Conservation (phyloP, 257 asterid species). For the Echites panduratus region DNA sequence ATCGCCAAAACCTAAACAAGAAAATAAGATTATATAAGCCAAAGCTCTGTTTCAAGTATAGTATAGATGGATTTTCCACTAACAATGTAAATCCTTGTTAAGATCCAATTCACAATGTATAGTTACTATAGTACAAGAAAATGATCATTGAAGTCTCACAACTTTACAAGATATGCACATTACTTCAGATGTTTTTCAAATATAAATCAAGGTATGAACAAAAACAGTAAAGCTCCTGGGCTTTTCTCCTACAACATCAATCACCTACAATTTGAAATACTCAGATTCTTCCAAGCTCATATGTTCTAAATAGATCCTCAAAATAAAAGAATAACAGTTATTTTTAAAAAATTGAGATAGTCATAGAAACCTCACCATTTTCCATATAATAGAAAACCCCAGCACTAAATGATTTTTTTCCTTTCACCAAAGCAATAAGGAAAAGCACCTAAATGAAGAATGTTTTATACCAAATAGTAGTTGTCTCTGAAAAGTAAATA, state of each 20-base stretch:
- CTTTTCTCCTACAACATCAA: background rate
- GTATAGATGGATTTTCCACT: background rate
- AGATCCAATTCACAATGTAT: background rate
- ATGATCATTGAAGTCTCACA: background rate
- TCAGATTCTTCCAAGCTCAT: background rate
- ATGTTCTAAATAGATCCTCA: background rate
- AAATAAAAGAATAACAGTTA: background rate
- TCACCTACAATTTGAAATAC: background rate
- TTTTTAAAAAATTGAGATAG: no score
- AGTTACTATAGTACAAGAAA: background rate
- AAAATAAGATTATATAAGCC: constrained; percentile 4
- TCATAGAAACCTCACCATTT: no score
- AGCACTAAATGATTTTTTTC: no score
- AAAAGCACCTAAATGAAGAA: no score
- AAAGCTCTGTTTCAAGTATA: background rate
- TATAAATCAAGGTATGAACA: background rate
- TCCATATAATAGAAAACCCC: no score
- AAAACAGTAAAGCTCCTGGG: background rate
- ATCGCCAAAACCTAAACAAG: constrained; percentile 42
- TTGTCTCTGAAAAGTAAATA: no score
- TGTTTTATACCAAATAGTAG: no score
- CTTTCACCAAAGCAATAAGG: no score
- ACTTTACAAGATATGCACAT: background rate
- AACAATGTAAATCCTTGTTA: background rate
- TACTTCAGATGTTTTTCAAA: background rate